phyloP scores from a whole-genome alignment of 2,329 filamentous ascomycete genomes.

The Phoma herbarum region DNA sequence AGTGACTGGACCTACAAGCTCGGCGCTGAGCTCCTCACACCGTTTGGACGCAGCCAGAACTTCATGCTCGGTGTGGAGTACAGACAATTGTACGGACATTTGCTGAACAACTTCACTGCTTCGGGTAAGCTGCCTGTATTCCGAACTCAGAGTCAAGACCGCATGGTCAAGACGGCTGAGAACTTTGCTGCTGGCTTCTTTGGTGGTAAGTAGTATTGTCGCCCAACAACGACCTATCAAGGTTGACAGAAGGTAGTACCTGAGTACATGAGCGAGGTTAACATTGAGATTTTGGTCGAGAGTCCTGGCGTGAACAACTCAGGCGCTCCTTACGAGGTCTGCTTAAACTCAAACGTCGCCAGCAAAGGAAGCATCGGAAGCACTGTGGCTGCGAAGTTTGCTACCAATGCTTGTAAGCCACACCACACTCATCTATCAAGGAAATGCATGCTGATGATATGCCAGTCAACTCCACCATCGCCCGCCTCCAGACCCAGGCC shows the following conservation, averaged over 20 bases:
- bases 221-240: neutral
- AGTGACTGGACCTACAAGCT: constrained; percentile 42
- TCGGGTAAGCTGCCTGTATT: constrained; percentile 52
- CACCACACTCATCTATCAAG: neutral
- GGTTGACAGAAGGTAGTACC: constrained; percentile 24
- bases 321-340: constrained; percentile 42
- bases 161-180: constrained; percentile 46
- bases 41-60: constrained; percentile 48
- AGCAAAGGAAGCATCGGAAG: constrained; percentile 40
- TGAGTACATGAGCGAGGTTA: constrained; percentile 41
- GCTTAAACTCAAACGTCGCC: constrained; percentile 42
- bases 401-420: constrained; percentile 30
- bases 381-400: constrained; percentile 34
- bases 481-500: constrained; percentile 40
- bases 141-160: constrained; percentile 42
- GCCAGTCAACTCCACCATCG: constrained; percentile 38
- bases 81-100: constrained; percentile 54
- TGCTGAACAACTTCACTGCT: constrained; percentile 57
- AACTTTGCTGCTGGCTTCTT: constrained; percentile 48
- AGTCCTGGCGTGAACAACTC: constrained; percentile 38
- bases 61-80: constrained; percentile 54
- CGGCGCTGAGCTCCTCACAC: constrained; percentile 43
- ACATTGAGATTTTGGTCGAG: constrained; percentile 44
- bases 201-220: constrained; percentile 20
- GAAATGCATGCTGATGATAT: neutral